Base-by-base conservation (phyloP, 2,329 filamentous ascomycete genomes). In the Pezicula carpinea region DNA sequence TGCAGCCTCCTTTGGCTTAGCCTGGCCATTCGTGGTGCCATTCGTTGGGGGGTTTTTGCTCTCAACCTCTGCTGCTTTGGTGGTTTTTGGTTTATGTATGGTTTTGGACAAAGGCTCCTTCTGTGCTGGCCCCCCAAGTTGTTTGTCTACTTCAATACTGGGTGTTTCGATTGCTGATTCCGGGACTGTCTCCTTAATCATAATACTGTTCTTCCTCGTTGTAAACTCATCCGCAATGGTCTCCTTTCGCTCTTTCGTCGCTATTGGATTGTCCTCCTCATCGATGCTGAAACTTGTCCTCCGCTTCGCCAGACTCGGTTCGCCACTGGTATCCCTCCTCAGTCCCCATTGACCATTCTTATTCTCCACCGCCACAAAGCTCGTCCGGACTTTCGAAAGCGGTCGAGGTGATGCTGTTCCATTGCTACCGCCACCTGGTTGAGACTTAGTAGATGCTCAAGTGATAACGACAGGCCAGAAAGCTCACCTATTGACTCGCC, bases 321-420 rank as follows among this genome's bases (percentile, higher is more conserved):
- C 59, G 50, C 47, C 49, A 39, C 54, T 61, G 6, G 48, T 52
- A 19, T 64, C 61, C 54, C 69, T 72, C 50, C 65, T 66, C 48
- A 75, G 52, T 21, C 69, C 70, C 26, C 69, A 60, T 32, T 69
- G 59, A 23, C 69, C 65, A 31, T 62, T 66, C 45, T 43, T 43
- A 41, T 68, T 66, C 61, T 89, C 85, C 39, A 91, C 77, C 15
- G 85, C 79, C 44, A 91, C 77, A 63, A 91, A 91, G 63, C 73
- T 87, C 32, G 85, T 86, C 55, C 85, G 79, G 36, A 90, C 82
- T 66, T 85, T 88, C 52, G 85, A 88, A 34, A 89, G 75, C 19
- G 82, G 85, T 59, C 84, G 74, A 26, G 80, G 77, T 15, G 77
- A 80, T 29, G 75, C 59, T 33, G 75, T 59, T 33, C 58, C 53